phyloP scores from a whole-genome alignment of 345 rosid genomes.

The Hirschfeldia incana region DNA sequence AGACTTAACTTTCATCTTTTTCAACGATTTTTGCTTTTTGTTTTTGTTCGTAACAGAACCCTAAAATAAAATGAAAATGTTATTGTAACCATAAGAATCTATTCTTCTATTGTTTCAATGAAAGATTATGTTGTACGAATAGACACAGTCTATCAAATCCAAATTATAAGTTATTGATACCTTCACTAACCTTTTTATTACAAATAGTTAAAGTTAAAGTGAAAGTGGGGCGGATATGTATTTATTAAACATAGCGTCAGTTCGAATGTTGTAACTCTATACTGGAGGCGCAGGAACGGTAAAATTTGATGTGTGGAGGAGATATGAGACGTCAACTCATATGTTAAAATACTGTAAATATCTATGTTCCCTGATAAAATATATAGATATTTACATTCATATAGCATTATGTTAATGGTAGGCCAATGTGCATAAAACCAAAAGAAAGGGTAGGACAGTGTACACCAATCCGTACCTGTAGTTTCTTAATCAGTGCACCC shows the following conservation, averaged over 20 bases:
- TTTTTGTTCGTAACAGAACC: not conserved
- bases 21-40: not conserved
- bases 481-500: slow-evolving; percentile 35
- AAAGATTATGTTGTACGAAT: not conserved
- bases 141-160: not conserved
- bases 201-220: not conserved
- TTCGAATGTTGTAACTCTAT: not conserved
- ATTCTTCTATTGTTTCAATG: not conserved
- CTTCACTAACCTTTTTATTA: not conserved
- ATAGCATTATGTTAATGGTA: slow-evolving; percentile 2
- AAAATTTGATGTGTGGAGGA: slow-evolving; percentile 21
- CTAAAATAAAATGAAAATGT: not conserved
- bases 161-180: not conserved
- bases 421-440: slow-evolving; percentile 9
- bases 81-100: not conserved
- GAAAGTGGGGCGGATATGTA: not conserved
- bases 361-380: slow-evolving; percentile 5
- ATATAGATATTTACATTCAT: slow-evolving; percentile 8
- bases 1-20: not conserved
- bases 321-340: slow-evolving; percentile 28
- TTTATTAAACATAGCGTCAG: not conserved
- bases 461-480: slow-evolving; percentile 35
- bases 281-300: not conserved
- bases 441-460: slow-evolving; percentile 25
- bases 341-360: slow-evolving; percentile 3